Base-by-base conservation (phyloP, 345 rosid species). In the Eucalyptus dawsonii region DNA sequence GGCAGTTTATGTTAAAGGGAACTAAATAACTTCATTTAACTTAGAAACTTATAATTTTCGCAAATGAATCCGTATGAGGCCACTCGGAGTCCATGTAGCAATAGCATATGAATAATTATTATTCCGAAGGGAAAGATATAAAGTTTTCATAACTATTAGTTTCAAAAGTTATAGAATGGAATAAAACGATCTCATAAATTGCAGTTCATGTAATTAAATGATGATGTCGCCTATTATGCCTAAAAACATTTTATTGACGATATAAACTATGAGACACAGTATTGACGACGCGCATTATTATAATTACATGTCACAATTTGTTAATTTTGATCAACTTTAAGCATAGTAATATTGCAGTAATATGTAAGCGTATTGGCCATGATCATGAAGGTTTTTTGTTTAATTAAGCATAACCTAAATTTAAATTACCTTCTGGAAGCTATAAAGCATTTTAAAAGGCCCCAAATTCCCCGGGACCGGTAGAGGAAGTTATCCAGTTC, bases 381-480 rank as follows among this genome's bases (percentile, higher is more conserved):
- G 34, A 27, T 62, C 16, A 13, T 29, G 34, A 62, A 58, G n/a
- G 65, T 29, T 62, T 62, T 29, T 62, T 27, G 31, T 62, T 29
- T 62, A 29, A 29, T 13, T 29, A 62, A 6, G 31, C 16, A n/a
- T 62, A 62, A 62, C 72, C 72, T 62, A 13, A n/a, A 62, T 29
- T 1, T 62, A 5, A 29, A 53, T 19, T 53, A 21, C 11, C 58
- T 53, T 53, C 58, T 53, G 25, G 25, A 53, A 53, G 58, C 58
- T 53, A 53, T 8, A 53, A 53, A 53, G 58, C 58, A 53, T 21
- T 53, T 53, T 53, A 53, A 53, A 53, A 53, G 11, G 25, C 58
- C 58, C 11, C 58, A 53, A 53, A 2, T 53, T 21, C 25, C 58
- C 11, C 5, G 0, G 2, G 11, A 19, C 2, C 4, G 0, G 24